Evolutionary conservation across 2,329 filamentous ascomycete species (phyloP).

Genomic region (Stylonectria norvegica): DNA sequence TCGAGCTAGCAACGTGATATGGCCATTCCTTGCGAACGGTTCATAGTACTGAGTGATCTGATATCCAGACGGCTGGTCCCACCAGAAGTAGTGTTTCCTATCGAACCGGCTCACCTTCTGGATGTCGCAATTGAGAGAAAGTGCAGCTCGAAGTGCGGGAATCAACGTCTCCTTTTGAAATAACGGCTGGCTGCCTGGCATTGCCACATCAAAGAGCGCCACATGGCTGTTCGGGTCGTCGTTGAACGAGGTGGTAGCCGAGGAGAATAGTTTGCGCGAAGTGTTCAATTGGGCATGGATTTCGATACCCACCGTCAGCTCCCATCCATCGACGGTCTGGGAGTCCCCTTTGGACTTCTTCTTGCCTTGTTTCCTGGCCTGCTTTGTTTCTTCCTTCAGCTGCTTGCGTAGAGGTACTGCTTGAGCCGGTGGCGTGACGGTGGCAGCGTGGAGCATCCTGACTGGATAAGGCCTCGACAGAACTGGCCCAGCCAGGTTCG

Average conservation of each 20-base stretch:
- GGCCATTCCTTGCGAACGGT: constrained; percentile 66
- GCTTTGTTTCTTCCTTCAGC: constrained; percentile 67
- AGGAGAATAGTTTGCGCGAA: constrained; percentile 82
- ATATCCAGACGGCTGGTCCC: constrained; percentile 94
- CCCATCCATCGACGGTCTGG: constrained; percentile 68
- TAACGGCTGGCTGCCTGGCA: constrained; percentile 82
- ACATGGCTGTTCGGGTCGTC: constrained; percentile 81
- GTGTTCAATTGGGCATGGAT: constrained; percentile 97
- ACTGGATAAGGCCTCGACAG: constrained; percentile 11
- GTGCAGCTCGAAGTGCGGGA: constrained; percentile 83
- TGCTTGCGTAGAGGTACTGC: constrained; percentile 63
- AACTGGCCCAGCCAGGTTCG: constrained; percentile 11
- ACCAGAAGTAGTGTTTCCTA: constrained; percentile 98
- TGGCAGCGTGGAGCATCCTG: constrained; percentile 33
- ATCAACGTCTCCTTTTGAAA: constrained; percentile 82
- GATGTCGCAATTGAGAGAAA: constrained; percentile 77
- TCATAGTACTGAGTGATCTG: constrained; percentile 97
- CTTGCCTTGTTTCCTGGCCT: constrained; percentile 62
- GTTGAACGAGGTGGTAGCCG: constrained; percentile 61
- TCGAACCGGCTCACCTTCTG: constrained; percentile 81
- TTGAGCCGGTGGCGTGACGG: constrained; percentile 19
- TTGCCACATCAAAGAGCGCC: constrained; percentile 80
- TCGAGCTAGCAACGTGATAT: constrained; percentile 64
- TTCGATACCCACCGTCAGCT: constrained; percentile 93
- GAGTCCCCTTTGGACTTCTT: constrained; percentile 44